Evolutionary conservation across 805 yeast species (phyloP).

Genomic region (Metschnikowia lochheadii): DNA sequence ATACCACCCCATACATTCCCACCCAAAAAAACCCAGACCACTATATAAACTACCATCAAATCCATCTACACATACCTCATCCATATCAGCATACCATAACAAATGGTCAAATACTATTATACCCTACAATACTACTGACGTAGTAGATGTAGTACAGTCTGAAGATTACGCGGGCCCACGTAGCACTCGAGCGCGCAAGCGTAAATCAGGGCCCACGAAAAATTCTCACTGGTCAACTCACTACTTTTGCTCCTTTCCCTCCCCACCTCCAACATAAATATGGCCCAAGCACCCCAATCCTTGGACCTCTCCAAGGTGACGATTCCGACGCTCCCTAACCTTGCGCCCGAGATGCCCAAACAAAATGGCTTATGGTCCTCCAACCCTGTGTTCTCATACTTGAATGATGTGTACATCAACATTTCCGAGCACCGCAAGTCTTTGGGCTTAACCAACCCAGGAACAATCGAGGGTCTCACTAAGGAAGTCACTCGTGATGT

Average conservation of each 20-base stretch:
- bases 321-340: conserved; percentile 55
- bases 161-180: not conserved
- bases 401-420: conserved; percentile 69
- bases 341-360: conserved; percentile 50
- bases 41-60: too few relatives aligned
- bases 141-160: too few relatives aligned
- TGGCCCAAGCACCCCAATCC: conserved; percentile 16
- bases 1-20: too few relatives aligned
- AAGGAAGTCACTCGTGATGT: conserved; percentile 95
- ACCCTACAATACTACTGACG: too few relatives aligned
- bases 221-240: not conserved
- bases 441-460: conserved; percentile 84
- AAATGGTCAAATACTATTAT: too few relatives aligned
- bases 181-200: not conserved
- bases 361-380: conserved; percentile 68
- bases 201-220: conserved; percentile 3
- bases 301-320: conserved; percentile 58
- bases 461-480: conserved; percentile 87
- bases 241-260: not conserved
- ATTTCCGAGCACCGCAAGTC: conserved; percentile 76
- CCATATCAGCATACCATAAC: too few relatives aligned
- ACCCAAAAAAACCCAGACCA: too few relatives aligned
- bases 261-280: not conserved
- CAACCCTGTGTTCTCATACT: conserved; percentile 76
- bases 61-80: not conserved